Base-by-base conservation (phyloP, 805 yeast genomes). In the Ogataea pini region DNA sequence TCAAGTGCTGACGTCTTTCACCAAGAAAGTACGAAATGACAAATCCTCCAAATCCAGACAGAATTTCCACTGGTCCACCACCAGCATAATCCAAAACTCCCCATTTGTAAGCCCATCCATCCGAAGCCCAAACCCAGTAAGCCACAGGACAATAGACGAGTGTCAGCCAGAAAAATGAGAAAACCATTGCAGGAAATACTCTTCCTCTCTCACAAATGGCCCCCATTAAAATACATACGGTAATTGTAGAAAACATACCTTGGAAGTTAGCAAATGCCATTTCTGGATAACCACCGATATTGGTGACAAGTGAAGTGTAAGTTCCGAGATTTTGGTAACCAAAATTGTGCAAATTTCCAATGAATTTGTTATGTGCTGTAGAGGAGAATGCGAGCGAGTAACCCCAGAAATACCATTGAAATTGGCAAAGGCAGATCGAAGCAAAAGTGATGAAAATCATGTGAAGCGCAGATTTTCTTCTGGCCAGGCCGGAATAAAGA, bases 391-490 rank as follows among this genome's bases (percentile, higher is more conserved):
- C 95, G 36, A 92, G 70, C 0, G 97, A 89, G 65, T 89, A 91
- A n/a, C 97, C 97, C 97, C 98, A 94, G 64, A 92, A 89, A 68
- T 90, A 92, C 98, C 98, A 92, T 64, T 90, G 96, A 62, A 90
- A 80, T 17, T 60, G 50, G 9, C 58, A 57, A 7, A 89, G 81
- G 54, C 85, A 76, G 5, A 87, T 82, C 5, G 89, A 78, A 77
- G 84, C 78, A 34, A 89, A 64, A n/a, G 80, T 82, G 7, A 85
- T 80, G 86, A 95, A 89, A 25, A 90, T 82, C 78, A 89, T 78
- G 14, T 92, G 84, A 39, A 90, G 72, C 0, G 97, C 96, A n/a
- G 89, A 82, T 66, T 90, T 90, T 61, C 97, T 73, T 62, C 97
- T 74, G 10, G 96, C 92, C 52, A 91, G 74, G 13, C 98, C 99